Evolutionary conservation across 192 early-diverging fungal species (phyloP).

Genomic region (Umbelopsis sp.): DNA sequence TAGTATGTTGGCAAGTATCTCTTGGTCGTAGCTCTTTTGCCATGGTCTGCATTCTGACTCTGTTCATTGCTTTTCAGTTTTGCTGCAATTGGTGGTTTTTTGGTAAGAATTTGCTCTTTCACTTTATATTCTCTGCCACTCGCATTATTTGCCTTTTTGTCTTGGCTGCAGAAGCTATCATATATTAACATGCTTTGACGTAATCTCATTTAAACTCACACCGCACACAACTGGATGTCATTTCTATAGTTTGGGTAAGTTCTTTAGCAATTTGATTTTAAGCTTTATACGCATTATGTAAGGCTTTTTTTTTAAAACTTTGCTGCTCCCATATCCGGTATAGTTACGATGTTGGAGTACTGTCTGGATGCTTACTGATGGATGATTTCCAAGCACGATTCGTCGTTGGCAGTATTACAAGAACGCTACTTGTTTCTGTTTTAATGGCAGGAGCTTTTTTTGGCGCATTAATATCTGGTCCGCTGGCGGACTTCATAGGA

Average conservation of each 20-base stretch:
- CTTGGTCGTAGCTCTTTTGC: background rate
- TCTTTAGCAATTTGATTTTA: background rate
- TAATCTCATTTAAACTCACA: background rate
- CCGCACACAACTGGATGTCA: slow-evolving; percentile 15
- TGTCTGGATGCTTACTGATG: slow-evolving; percentile 38
- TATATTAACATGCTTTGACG: background rate
- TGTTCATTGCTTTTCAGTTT: slow-evolving; percentile 10
- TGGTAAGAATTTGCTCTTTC: slow-evolving; percentile 19
- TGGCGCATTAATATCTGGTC: slow-evolving; percentile 66
- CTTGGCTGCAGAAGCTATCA: background rate
- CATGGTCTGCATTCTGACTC: background rate
- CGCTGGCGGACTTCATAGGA: slow-evolving; percentile 56
- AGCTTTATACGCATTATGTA: background rate
- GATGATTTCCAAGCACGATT: slow-evolving; percentile 26
- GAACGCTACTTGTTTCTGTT: slow-evolving; percentile 21
- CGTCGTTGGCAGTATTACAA: background rate
- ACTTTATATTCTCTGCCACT: background rate
- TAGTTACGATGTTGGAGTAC: slow-evolving; percentile 40
- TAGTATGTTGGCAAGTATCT: slow-evolving; percentile 13
- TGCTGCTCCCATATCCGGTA: background rate
- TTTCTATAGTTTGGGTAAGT: slow-evolving; percentile 28
- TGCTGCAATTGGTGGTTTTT: slow-evolving; percentile 33
- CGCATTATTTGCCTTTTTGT: background rate
- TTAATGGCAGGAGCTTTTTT: slow-evolving; percentile 68
- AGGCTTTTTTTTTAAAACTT: background rate